A percentile compares a stretch with the other conserved stretches of the same genome.
Conservation (phyloP, 805 yeast genomes). For the Teunomyces aglyptinius region DNA sequence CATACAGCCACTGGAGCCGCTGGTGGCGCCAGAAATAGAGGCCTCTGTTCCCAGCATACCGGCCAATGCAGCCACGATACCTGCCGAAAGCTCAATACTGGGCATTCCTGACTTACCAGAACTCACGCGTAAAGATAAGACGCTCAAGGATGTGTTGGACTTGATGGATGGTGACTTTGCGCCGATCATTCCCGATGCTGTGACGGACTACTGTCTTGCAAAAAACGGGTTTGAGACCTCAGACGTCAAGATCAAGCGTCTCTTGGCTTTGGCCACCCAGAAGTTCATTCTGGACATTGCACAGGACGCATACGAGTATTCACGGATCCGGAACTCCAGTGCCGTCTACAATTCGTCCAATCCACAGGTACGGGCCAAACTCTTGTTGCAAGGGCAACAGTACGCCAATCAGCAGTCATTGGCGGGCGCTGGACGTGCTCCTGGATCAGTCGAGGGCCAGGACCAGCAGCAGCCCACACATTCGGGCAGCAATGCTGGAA, state of each 20-base stretch:
- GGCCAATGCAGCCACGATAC: neutral
- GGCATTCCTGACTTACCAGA: constrained; percentile 58
- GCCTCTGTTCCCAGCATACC: neutral
- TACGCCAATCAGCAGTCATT: constrained; percentile 37
- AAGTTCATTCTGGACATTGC: constrained; percentile 93
- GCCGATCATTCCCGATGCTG: constrained; percentile 91
- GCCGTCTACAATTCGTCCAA: constrained; percentile 83
- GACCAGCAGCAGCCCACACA: constrained; percentile 39
- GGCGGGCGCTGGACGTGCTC: constrained; percentile 25
- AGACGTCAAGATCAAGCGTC: constrained; percentile 69
- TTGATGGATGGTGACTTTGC: constrained; percentile 88
- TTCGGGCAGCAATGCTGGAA: constrained; percentile 44
- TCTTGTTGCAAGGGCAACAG: constrained; percentile 66
- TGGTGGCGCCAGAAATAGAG: neutral
- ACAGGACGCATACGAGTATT: constrained; percentile 93
- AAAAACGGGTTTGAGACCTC: constrained; percentile 82
- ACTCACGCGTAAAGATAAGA: constrained; percentile 73
- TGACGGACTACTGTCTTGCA: constrained; percentile 85
- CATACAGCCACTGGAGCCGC: constrained; percentile 4
- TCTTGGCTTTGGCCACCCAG: constrained; percentile 92
- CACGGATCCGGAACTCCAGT: constrained; percentile 84
- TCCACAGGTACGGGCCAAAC: constrained; percentile 83
- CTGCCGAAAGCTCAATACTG: constrained; percentile 2
- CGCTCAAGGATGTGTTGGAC: constrained; percentile 77
- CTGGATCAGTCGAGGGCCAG: constrained; percentile 17